Base-by-base conservation (phyloP, 192 early-diverging fungal species). In the Rhizophlyctis rosea region DNA sequence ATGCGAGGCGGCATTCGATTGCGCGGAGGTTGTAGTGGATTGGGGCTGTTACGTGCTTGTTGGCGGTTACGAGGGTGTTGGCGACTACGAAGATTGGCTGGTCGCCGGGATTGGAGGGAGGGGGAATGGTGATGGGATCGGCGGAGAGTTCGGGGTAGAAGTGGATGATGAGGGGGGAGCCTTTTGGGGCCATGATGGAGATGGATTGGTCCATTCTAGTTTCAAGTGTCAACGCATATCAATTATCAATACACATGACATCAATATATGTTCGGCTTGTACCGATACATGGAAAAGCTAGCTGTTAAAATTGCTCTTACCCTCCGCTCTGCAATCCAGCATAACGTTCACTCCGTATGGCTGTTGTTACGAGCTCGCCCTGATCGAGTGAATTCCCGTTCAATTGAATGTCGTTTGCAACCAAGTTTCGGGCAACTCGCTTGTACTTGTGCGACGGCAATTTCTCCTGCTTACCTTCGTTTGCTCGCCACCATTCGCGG, bases 141-240 rank as follows among this genome's bases (percentile, higher is more conserved):
- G 88, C 25, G 73, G 76, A 27, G 72, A 93, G 82, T 27, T 62
- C 75, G 3, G 94, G 94, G n/a, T 85, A 64, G 74, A 94, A 94
- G 60, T 93, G 81, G 68, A 96, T 88, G 57, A 91, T 78, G 28
- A 89, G 72, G 0, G 90, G 89, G 27, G 81, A 84, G 2, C 81
- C 81, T 29, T 77, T 79, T 27, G 79, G 71, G 7, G 85, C 86
- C 71, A 94, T 89, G 36, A 96, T 83, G 29, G 90, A 93, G 57
- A 86, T 84, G n/a, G 89, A 81, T 64, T 96, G 94, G 62, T 96
- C 93, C 93, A 96, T 96, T 28, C 90, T n/a, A n/a, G n/a, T n/a
- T n/a, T 89, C 32, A 81, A 9, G 49, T 4, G 49, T 16, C 16
- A 50, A 11, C 7, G 16, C 23, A 58, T 7, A 4, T 50, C 11